These are phyloP conservation scores for Elongisporangium prolatum DNA, from an alignment of 352 stramenopile species.

Conservation along the genomic window DNA sequence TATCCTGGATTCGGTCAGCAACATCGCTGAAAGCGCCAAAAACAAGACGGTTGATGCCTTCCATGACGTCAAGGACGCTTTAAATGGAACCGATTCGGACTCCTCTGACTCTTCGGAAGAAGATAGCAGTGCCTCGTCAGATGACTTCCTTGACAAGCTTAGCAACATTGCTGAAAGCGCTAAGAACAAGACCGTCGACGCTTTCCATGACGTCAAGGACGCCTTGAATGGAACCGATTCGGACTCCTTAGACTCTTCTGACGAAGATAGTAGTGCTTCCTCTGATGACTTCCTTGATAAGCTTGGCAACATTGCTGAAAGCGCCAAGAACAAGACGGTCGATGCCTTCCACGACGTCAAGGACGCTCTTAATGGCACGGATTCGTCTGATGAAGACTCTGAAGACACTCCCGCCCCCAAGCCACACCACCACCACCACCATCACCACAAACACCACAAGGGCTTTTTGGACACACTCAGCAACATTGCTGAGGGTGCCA, in stretches of 20 bases:
- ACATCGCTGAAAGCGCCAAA: conserved; percentile 18
- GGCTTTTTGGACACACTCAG: background rate
- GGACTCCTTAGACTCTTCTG: too few relatives aligned
- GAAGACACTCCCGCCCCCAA: conserved; percentile 12
- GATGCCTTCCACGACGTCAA: conserved; percentile 19
- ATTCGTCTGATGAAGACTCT: conserved; percentile 10
- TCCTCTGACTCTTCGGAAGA: conserved; percentile 12
- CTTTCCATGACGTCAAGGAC: conserved; percentile 16
- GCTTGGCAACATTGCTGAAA: conserved; percentile 17
- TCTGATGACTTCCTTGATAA: background rate
- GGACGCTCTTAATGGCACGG: conserved; percentile 15
- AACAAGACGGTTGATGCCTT: conserved; percentile 17
- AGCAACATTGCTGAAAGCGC: conserved; percentile 19
- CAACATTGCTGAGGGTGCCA: conserved; percentile 4
- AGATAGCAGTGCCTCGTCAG: conserved; percentile 9
- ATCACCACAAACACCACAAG: conserved; percentile 18
- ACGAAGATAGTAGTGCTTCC: too few relatives aligned
- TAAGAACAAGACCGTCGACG: conserved; percentile 18
- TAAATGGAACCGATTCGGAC: conserved; percentile 10
- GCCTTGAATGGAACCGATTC: conserved; percentile 13
- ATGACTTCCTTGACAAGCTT: conserved; percentile 6
- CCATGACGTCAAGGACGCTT: conserved; percentile 14
- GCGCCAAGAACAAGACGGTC: conserved; percentile 15
- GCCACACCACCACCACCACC: conserved; percentile 13
- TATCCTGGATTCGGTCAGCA: background rate